phyloP scores from a whole-genome alignment of 106 monocot genomes.

The Acanthochlamys bracteata region DNA sequence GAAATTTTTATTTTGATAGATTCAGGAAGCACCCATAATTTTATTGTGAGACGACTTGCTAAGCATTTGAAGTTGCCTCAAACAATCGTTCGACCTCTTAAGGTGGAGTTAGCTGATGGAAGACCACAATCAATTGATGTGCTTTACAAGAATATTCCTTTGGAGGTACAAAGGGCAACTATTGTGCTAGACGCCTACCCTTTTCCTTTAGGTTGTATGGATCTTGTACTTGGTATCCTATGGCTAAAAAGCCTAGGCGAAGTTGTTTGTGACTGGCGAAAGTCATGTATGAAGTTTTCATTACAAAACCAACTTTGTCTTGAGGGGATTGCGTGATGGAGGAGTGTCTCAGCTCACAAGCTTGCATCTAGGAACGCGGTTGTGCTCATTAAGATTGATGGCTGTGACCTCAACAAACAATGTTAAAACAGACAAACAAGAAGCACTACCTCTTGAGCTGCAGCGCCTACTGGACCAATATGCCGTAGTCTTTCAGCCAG shows the following conservation, averaged over 20 bases:
- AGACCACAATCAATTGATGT: too few relatives aligned
- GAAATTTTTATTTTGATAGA: not conserved
- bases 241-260: too few relatives aligned
- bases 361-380: not conserved
- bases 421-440: not conserved
- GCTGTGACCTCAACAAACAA: not conserved
- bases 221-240: not conserved
- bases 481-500: not conserved
- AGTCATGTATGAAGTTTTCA: too few relatives aligned
- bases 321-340: not conserved
- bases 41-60: not conserved
- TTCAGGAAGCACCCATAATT: not conserved
- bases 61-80: not conserved
- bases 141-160: too few relatives aligned
- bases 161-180: not conserved
- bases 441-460: not conserved
- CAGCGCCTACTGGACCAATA: not conserved
- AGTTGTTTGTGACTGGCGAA: too few relatives aligned
- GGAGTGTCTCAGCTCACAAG: not conserved
- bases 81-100: not conserved
- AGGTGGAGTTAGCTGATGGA: not conserved
- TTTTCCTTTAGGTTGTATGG: not conserved
- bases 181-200: not conserved
- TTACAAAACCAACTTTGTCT: not conserved
- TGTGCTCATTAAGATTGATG: not conserved